Conservation (phyloP, 768 basidiomycete species). For the Leucocoprinus leucothites region DNA sequence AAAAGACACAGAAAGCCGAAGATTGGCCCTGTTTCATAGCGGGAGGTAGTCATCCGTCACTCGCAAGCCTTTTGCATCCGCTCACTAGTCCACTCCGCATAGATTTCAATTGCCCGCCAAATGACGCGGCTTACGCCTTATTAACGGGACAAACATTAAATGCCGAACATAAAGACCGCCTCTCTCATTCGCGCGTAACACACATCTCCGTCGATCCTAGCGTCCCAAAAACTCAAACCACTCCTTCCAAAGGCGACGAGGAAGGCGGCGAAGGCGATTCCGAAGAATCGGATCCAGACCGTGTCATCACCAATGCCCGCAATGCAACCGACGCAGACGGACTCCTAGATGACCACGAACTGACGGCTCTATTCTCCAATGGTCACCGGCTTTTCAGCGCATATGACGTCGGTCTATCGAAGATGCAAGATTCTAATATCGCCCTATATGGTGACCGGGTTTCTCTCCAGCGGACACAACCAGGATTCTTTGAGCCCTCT, state of each 20-base stretch:
- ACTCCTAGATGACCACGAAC: slow-evolving; percentile 56
- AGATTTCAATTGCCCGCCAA: slow-evolving; percentile 93
- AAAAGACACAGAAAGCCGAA: slow-evolving; percentile 32
- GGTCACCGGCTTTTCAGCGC: slow-evolving; percentile 52
- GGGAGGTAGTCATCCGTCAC: slow-evolving; percentile 57
- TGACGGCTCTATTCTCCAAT: slow-evolving; percentile 45
- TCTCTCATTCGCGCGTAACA: slow-evolving; percentile 67
- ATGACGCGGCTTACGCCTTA: slow-evolving; percentile 80
- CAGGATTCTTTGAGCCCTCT: slow-evolving; percentile 70
- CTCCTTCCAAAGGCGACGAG: slow-evolving; percentile 14
- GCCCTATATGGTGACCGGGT: slow-evolving; percentile 53
- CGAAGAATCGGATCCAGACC: slow-evolving; percentile 62
- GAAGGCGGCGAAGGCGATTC: slow-evolving; percentile 38
- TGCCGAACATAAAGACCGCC: slow-evolving; percentile 44
- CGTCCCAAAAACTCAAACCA: slow-evolving; percentile 27
- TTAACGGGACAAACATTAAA: slow-evolving; percentile 61
- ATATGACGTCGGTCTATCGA: slow-evolving; percentile 57
- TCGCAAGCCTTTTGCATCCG: background rate
- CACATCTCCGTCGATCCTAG: slow-evolving; percentile 67
- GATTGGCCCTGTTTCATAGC: slow-evolving; percentile 81
- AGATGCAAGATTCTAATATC: slow-evolving; percentile 15
- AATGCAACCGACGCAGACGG: slow-evolving; percentile 58
- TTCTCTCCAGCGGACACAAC: slow-evolving; percentile 31
- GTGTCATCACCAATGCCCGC: slow-evolving; percentile 73
- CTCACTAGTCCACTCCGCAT: background rate